Evolutionary conservation across 805 yeast genomes (phyloP), one percentile per base, ranked within the genome.

Genomic region (Suhomyces sp.): DNA sequence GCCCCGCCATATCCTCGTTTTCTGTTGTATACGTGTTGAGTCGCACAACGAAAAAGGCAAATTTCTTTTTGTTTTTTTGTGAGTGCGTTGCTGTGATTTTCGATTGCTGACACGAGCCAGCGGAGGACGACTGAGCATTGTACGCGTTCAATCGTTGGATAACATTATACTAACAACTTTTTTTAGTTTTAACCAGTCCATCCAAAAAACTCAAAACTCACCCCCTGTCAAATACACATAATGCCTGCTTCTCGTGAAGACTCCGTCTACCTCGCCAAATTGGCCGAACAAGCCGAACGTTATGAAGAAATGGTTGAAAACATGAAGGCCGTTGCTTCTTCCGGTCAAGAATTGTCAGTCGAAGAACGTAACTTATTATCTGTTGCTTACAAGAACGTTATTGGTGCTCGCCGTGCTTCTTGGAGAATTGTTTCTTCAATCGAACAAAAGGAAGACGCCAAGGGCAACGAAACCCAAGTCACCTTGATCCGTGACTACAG

Each of bases 221-320:
- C 44, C 49, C 12, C 12, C 36, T 24, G 35, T 24, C 15, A 42
- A 42, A 42, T 42, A 29, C 35, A 47, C 36, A 47, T 64, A 68
- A 85, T 86, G 91, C 81, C 92, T 66, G 80, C 83, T 74, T 82
- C 93, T 69, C 96, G 97, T 82, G 98, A 94, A 86, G 96, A 94
- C 79, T 90, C 96, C 69, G 97, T 94, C 67, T 93, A 92, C 78
- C 85, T 94, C 71, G 98, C 98, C 75, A 93, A 94, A 73, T 86
- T 94, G 73, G 97, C 97, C 69, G 98, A 93, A 79, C 97, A 93
- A 81, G 97, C 98, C 69, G 99, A 94, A 81, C 96, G 98, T 79
- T 94, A 92, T 74, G 98, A 94, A 80, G 98, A 93, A 80, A 91
- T 90, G 97, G 98, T 93, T 66, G 97, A 90, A 75, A 90, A 90